Percentiles rank a stretch among this genome's conserved stretches.
These are phyloP conservation scores for Aspergillus novofumigatus DNA, from an alignment of 2,329 filamentous ascomycete species.

Conservation along the genomic window DNA sequence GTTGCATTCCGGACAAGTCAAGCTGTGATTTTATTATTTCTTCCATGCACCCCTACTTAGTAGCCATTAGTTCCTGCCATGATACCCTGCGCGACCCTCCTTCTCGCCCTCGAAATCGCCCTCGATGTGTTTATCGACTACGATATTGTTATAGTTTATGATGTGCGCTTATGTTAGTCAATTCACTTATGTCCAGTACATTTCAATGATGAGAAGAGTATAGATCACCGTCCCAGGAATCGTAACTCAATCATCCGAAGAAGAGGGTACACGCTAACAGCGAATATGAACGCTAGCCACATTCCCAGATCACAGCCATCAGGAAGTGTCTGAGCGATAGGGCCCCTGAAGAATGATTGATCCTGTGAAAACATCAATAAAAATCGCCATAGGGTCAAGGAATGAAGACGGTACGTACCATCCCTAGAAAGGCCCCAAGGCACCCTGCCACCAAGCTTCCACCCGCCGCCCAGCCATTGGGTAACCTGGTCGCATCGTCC, in stretches of 20 bases:
- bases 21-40: constrained; percentile 51
- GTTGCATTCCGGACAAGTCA: constrained; percentile 64
- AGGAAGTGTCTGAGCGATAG: constrained; percentile 26
- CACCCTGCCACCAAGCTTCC: constrained; percentile 31
- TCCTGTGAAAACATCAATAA: constrained; percentile 11
- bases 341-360: constrained; percentile 34
- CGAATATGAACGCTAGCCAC: constrained; percentile 30
- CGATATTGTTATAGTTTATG: background rate
- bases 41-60: background rate
- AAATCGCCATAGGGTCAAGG: too few relatives aligned
- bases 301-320: constrained; percentile 31
- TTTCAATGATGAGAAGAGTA: too few relatives aligned
- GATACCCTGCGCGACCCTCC: background rate
- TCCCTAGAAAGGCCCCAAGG: constrained; percentile 35
- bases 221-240: constrained; percentile 20
- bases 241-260: constrained; percentile 28
- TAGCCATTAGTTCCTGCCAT: background rate
- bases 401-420: constrained; percentile 19
- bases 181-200: background rate
- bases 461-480: constrained; percentile 37
- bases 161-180: background rate
- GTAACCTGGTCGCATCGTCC: constrained; percentile 31
- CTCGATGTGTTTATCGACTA: background rate
- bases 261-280: constrained; percentile 27
- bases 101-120: background rate